Evolutionary conservation across 2,329 filamentous ascomycete genomes (phyloP), one percentile per base, ranked within the genome.

Genomic region (Fusarium floridanum): DNA sequence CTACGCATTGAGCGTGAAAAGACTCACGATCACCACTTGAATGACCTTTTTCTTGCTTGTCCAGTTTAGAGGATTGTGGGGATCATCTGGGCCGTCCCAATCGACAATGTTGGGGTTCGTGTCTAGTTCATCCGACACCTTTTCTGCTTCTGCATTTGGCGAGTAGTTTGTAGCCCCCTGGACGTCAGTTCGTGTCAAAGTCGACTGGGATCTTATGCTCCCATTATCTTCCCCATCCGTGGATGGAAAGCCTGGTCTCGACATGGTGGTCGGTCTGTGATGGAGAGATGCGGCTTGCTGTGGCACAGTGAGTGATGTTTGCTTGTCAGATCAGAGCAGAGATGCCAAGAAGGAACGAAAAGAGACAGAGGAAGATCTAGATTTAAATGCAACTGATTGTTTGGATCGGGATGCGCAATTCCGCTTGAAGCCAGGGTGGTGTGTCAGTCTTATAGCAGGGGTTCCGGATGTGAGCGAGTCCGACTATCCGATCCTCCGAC

Each of bases 61-160:
- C 92, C 92, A 94, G 77, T 93, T 93, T 64, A 88, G 86, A 0
- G 93, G 92, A 73, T 94, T 91, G 6, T 85, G 84, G 6, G 85
- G 85, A 73, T 92, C 91, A 71, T 89, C 82, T 2, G 86, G 76
- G 0, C 80, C 87, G 22, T 89, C 87, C 82, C 91, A 94, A 76
- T 93, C 91, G 20, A 94, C 85, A 20, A 89, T 80, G 16, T 70
- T 65, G 1, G 65, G 17, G 56, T 27, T 27, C 2, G 36, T n/a
- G 9, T 39, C 36, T 59, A 22, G 14, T 24, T 36, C 20, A 22
- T 39, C n/a, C 4, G 55, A 24, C 14, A 27, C 22, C 22, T 59
- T 59, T 59, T 59, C 56, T 11, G 34, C n/a, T 12, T 59, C 56
- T 20, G 36, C 36, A 27, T 41, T 59, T 17, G 56, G 1, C 6